Conservation (phyloP, 352 stramenopile genomes). For the Phytopythium litorale region DNA sequence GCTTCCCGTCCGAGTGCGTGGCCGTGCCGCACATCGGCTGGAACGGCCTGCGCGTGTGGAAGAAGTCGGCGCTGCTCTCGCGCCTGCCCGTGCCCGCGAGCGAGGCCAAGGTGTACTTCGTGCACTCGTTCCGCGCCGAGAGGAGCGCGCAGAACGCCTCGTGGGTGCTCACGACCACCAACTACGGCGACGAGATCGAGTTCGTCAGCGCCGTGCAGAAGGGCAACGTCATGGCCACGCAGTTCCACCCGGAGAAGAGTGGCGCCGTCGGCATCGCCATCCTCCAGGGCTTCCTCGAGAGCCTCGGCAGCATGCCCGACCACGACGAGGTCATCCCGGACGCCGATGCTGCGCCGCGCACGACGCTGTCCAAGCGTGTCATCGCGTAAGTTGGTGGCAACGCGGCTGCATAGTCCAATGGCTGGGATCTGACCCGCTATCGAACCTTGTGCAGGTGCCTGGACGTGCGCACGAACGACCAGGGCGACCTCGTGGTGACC, state of each 20-base stretch:
- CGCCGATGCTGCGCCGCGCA: constrained; percentile 30
- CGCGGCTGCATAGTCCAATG: background rate
- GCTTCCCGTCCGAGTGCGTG: constrained; percentile 81
- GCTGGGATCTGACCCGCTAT: constrained; percentile 4
- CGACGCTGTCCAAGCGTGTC: constrained; percentile 92
- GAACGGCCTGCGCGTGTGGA: constrained; percentile 93
- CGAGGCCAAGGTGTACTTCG: constrained; percentile 92
- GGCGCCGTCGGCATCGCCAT: constrained; percentile 90
- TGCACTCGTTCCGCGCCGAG: constrained; percentile 94
- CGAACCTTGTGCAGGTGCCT: constrained; percentile 67
- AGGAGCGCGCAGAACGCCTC: constrained; percentile 72
- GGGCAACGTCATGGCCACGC: constrained; percentile 95
- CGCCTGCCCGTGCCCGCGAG: constrained; percentile 31
- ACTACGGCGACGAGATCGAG: constrained; percentile 88
- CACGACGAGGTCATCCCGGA: constrained; percentile 43
- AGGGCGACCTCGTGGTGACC: constrained; percentile 97
- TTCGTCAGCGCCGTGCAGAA: constrained; percentile 95
- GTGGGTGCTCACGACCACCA: constrained; percentile 95
- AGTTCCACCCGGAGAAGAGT: constrained; percentile 99
- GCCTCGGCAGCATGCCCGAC: constrained; percentile 24
- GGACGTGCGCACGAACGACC: constrained; percentile 96
- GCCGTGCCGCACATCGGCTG: constrained; percentile 97
- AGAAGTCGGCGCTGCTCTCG: constrained; percentile 74
- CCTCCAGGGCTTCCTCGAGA: constrained; percentile 92
- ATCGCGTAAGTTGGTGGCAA: constrained; percentile 77